Base-by-base conservation (phyloP, 208 protist species). In the Trypanosoma lewisi region DNA sequence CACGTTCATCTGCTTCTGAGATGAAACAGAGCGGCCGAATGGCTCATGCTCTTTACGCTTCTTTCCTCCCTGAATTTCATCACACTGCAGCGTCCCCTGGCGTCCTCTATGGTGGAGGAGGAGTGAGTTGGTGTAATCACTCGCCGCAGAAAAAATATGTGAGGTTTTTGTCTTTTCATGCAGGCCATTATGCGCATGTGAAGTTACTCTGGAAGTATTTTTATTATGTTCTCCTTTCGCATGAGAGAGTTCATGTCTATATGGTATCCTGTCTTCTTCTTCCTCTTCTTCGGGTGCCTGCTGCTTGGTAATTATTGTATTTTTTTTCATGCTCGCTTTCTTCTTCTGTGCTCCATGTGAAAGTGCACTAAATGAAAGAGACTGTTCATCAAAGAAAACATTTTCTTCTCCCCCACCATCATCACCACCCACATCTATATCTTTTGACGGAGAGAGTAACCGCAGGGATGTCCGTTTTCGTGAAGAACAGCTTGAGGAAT, bases 381-480 rank as follows among this genome's bases (percentile, higher is more conserved):
- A 16, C 23, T 28, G 31, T 17, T 66, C 50, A 59, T 68, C 63
- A 60, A 68, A 68, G 23, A 68, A 68, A 31, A 68, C 47, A 7
- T 68, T 23, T 16, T 51, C 45, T 33, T 60, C 63, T 17, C 11
- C n/a, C n/a, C n/a, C n/a, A n/a, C n/a, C n/a, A n/a, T n/a, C n/a
- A n/a, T n/a, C n/a, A n/a, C n/a, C n/a, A n/a, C n/a, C n/a, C n/a
- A n/a, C 17, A 19, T 9, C 41, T 9, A n/a, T 42, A 3, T 51
- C 51, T 16, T 41, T 7, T 30, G 14, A 36, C 23, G 42, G 30
- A 54, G 53, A 58, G n/a, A 58, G 12, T 31, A 45, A 25, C 19
- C 53, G 34, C n/a, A 21, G 16, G 8, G 19, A 34, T 11, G 17
- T 56, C 5, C n/a, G n/a, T n/a, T 56, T n/a, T 23, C 3, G 3